Evolutionary conservation across 441 rosid species (phyloP).

Genomic region (Sinapis alba): DNA sequence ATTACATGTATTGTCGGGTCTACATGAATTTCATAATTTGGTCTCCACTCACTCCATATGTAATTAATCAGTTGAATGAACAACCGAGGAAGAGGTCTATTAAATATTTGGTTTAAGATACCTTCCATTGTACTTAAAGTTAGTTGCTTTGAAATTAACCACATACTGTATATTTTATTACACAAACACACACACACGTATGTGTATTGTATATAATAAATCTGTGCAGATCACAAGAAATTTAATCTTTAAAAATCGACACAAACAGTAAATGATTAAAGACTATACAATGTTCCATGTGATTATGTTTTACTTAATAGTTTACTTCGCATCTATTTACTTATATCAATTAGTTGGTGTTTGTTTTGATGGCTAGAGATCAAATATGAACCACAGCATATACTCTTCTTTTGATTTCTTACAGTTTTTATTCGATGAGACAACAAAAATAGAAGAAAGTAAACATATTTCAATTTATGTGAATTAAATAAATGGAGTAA

Average conservation of each 20-base stretch:
- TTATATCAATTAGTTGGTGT: too few species aligned
- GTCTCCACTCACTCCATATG: slow-evolving; percentile 21
- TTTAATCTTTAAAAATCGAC: slow-evolving; percentile 20
- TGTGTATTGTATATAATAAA: neutral
- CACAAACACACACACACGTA: slow-evolving; percentile 7
- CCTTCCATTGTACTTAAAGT: slow-evolving; percentile 34
- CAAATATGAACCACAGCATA: neutral
- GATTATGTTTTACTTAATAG: neutral
- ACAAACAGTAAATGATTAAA: neutral
- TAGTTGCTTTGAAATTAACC: slow-evolving; percentile 31
- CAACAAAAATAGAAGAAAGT: slow-evolving; percentile 14
- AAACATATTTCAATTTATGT: too few species aligned
- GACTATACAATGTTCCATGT: slow-evolving; percentile 21
- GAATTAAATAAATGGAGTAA: too few species aligned
- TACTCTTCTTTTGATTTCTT: neutral
- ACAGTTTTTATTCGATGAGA: neutral
- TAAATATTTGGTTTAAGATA: slow-evolving; percentile 25
- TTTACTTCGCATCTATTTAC: neutral
- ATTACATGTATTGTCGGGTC: neutral
- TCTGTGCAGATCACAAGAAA: slow-evolving; percentile 16
- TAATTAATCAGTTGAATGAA: too few species aligned
- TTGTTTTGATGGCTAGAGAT: neutral
- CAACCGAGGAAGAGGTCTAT: slow-evolving; percentile 7
- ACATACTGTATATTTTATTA: slow-evolving; percentile 24
- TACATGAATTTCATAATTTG: slow-evolving; percentile 22